These are phyloP conservation scores for Ophiostoma australiae DNA, from an alignment of 2,329 filamentous ascomycete species.

Conservation along the genomic window DNA sequence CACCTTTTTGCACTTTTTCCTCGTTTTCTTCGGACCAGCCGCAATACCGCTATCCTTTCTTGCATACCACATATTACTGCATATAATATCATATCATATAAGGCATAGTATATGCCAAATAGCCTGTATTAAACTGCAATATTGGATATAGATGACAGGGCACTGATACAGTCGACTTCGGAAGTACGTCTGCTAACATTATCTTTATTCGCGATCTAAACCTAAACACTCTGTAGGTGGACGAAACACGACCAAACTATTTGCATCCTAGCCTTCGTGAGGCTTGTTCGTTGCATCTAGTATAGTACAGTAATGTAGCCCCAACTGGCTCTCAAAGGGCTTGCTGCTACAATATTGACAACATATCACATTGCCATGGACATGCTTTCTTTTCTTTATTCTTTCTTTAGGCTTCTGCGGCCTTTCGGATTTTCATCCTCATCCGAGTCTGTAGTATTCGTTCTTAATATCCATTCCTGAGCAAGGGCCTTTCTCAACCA, in stretches of 20 bases:
- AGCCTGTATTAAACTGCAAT: neutral
- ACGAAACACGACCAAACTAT: neutral
- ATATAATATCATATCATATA: neutral
- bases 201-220: neutral
- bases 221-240: neutral
- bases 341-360: neutral
- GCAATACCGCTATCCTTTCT: neutral
- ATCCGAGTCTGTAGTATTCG: neutral
- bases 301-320: neutral
- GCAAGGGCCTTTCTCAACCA: neutral
- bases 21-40: neutral
- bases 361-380: neutral
- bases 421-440: neutral
- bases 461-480: neutral
- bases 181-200: neutral
- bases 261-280: neutral
- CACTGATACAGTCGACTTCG: neutral
- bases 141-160: neutral
- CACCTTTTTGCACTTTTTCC: neutral
- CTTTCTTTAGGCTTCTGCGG: neutral
- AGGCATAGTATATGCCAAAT: neutral
- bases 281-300: neutral
- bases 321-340: too few species aligned
- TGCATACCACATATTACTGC: neutral
- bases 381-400: neutral